phyloP scores from a whole-genome alignment of 2,329 filamentous ascomycete genomes.

The Colletotrichum spinosum region DNA sequence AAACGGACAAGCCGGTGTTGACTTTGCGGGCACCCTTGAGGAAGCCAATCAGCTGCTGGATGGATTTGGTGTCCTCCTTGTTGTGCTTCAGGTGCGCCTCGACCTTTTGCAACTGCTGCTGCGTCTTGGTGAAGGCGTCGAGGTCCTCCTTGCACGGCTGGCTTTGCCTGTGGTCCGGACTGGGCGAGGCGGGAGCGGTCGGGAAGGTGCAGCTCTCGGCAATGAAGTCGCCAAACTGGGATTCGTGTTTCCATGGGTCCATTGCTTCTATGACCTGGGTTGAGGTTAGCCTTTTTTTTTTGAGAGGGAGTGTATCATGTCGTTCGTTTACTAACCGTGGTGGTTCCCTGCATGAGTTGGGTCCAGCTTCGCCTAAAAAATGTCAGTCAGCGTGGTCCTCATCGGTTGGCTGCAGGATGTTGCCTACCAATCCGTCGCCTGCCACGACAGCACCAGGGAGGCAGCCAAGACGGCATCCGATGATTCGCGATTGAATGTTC shows the following conservation, averaged over 20 bases:
- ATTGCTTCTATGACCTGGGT: slow-evolving; percentile 83
- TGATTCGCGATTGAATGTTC: slow-evolving; percentile 84
- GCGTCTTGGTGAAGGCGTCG: slow-evolving; percentile 73
- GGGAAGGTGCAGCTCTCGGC: slow-evolving; percentile 81
- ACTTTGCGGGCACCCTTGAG: slow-evolving; percentile 79
- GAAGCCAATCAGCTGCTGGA: slow-evolving; percentile 78
- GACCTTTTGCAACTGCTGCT: slow-evolving; percentile 75
- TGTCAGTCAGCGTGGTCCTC: slow-evolving; percentile 48
- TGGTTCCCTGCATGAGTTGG: slow-evolving; percentile 90
- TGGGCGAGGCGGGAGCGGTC: slow-evolving; percentile 72
- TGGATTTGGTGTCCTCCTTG: slow-evolving; percentile 75
- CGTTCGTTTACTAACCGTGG: slow-evolving; percentile 72
- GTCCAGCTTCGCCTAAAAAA: slow-evolving; percentile 87
- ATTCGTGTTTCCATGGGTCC: slow-evolving; percentile 91
- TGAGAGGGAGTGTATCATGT: background rate
- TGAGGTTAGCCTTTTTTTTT: slow-evolving; percentile 12
- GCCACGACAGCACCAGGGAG: slow-evolving; percentile 93
- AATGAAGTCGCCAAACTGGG: slow-evolving; percentile 85
- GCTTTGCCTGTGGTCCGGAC: slow-evolving; percentile 69
- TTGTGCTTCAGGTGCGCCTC: slow-evolving; percentile 76
- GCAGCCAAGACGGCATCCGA: slow-evolving; percentile 93
- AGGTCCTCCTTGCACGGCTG: slow-evolving; percentile 78
- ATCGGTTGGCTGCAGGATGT: slow-evolving; percentile 48
- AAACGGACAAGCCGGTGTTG: slow-evolving; percentile 75
- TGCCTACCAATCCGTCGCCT: slow-evolving; percentile 92